Conservation (phyloP, 148 eudicot species). For the Camellia japonica region DNA sequence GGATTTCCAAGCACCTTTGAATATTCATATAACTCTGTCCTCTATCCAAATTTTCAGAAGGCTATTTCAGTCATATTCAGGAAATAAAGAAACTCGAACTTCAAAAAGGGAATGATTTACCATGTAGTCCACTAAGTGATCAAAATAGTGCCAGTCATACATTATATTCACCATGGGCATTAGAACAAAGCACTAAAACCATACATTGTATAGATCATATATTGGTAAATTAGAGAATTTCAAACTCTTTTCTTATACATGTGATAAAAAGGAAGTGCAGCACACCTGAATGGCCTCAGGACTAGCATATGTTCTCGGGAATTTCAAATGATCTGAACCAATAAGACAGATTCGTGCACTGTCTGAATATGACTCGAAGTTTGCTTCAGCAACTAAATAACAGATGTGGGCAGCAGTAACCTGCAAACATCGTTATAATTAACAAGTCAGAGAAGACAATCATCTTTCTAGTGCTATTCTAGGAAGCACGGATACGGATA, state of each 20-base stretch:
- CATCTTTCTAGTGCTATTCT: not conserved
- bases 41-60: conserved; percentile 45
- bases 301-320: conserved; percentile 69
- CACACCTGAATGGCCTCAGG: conserved; percentile 82
- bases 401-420: conserved; percentile 74
- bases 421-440: conserved; percentile 30
- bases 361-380: conserved; percentile 69
- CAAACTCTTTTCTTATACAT: not conserved
- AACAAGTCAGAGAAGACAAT: not conserved
- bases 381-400: conserved; percentile 77
- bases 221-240: not conserved
- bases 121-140: not conserved
- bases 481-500: no score
- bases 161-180: not conserved
- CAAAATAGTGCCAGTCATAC: not conserved
- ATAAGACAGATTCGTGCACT: conserved; percentile 75
- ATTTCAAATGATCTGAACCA: conserved; percentile 78
- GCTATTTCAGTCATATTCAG: not conserved
- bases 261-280: not conserved
- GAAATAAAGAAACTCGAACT: not conserved
- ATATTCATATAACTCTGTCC: conserved; percentile 74
- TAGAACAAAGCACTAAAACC: not conserved
- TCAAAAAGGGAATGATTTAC: not conserved
- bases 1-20: conserved; percentile 83
- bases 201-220: not conserved